Evolutionary conservation across 164 flowering plant genomes (phyloP).

Genomic region (Berberis vulgaris): DNA sequence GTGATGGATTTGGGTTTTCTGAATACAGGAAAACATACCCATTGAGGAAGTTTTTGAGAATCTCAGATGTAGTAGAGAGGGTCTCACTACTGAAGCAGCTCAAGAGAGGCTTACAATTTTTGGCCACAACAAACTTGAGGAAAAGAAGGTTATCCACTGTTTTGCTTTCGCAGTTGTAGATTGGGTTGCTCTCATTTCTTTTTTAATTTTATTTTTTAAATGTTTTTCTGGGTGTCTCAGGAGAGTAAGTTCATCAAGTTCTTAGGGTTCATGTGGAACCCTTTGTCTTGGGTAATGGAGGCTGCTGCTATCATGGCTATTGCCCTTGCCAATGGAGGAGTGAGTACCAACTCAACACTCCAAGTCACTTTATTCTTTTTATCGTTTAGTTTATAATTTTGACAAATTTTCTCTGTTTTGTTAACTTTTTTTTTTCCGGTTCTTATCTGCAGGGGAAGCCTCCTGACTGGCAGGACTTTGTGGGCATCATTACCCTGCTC

Average conservation of each 20-base stretch:
- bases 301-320: slow-evolving; percentile 96
- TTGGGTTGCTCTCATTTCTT: neutral
- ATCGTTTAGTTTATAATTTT: neutral
- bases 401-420: neutral
- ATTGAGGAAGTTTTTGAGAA: slow-evolving; percentile 75
- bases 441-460: slow-evolving; percentile 53
- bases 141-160: slow-evolving; percentile 44
- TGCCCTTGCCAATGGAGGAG: slow-evolving; percentile 93
- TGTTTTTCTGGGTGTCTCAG: slow-evolving; percentile 30
- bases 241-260: slow-evolving; percentile 86
- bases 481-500: slow-evolving; percentile 71
- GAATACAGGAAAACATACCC: slow-evolving; percentile 68
- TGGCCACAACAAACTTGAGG: slow-evolving; percentile 72
- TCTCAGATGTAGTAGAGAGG: slow-evolving; percentile 51
- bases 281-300: slow-evolving; percentile 97
- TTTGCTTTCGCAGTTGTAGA: neutral
- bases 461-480: slow-evolving; percentile 94
- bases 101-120: slow-evolving; percentile 50
- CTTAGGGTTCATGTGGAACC: slow-evolving; percentile 94
- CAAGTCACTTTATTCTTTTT: neutral
- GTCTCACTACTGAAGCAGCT: slow-evolving; percentile 54
- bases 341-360: slow-evolving; percentile 15
- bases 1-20: slow-evolving; percentile 11
- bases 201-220: neutral
- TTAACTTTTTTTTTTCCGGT: neutral